Conservation (phyloP, 2,329 filamentous ascomycete genomes). For the Nemania sp. region DNA sequence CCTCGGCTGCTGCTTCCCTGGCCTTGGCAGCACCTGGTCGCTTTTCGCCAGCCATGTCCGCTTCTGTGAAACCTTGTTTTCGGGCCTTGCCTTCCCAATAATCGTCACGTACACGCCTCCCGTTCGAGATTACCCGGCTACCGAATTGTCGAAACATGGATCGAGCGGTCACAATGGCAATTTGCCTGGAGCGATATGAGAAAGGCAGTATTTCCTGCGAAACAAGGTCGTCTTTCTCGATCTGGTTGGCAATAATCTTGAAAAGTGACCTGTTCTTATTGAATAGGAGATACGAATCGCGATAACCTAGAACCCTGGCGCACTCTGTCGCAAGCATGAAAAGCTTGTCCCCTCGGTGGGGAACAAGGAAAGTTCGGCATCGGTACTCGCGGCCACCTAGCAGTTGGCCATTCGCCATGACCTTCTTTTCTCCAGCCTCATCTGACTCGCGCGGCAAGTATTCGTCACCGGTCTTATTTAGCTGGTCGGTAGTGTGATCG, state of each 20-base stretch:
- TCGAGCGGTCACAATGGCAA: constrained; percentile 93
- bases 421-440: constrained; percentile 92
- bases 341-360: constrained; percentile 86
- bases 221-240: constrained; percentile 96
- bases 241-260: constrained; percentile 96
- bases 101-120: constrained; percentile 89
- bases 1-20: constrained; percentile 76
- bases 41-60: constrained; percentile 94
- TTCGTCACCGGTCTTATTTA: constrained; percentile 86
- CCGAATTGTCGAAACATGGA: constrained; percentile 99
- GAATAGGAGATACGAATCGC: constrained; percentile 97
- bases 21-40: constrained; percentile 88
- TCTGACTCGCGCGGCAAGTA: constrained; percentile 94
- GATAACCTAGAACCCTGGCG: constrained; percentile 87
- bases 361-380: constrained; percentile 91
- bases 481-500: constrained; percentile 95
- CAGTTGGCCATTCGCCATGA: constrained; percentile 78
- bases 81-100: constrained; percentile 98
- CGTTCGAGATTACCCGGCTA: constrained; percentile 87
- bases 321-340: constrained; percentile 99
- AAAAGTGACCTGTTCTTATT: constrained; percentile 97
- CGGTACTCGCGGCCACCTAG: constrained; percentile 84
- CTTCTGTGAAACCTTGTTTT: constrained; percentile 97
- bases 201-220: constrained; percentile 94
- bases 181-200: constrained; percentile 96